These are phyloP conservation scores for Leccinum subgranulosum DNA, from an alignment of 768 basidiomycete genomes.

Conservation along the genomic window DNA sequence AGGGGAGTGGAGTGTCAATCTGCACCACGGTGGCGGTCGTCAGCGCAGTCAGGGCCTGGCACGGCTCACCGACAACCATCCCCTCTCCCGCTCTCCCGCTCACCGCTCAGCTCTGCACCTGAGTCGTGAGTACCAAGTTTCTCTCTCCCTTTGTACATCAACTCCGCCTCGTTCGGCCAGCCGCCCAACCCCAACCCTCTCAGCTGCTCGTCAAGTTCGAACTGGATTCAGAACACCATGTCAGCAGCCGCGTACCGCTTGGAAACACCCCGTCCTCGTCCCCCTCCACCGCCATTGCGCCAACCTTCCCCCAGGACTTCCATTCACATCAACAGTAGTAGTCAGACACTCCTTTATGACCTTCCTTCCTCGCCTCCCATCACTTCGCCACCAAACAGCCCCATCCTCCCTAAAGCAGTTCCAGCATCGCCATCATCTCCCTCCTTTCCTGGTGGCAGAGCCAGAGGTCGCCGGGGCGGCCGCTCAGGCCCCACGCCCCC, in stretches of 20 bases:
- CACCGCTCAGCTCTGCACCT: conserved; percentile 3
- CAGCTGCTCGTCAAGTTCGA: conserved; percentile 22
- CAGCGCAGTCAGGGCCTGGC: conserved; percentile 29
- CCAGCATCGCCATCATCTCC: conserved; percentile 59
- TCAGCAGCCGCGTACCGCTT: conserved; percentile 62
- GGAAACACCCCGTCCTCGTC: conserved; percentile 58
- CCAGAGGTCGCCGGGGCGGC: conserved; percentile 47
- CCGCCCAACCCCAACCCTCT: conserved; percentile 1
- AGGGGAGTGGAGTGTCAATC: conserved; percentile 16
- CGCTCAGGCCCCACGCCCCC: conserved; percentile 50
- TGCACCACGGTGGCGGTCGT: conserved; percentile 25
- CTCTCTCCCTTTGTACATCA: conserved; percentile 16
- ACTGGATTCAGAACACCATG: conserved; percentile 44
- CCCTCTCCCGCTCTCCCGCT: background rate
- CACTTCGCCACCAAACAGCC: conserved; percentile 54
- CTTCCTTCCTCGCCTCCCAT: conserved; percentile 58
- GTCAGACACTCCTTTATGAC: conserved; percentile 72
- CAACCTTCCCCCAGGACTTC: conserved; percentile 47
- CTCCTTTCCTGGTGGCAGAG: conserved; percentile 45
- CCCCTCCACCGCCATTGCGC: conserved; percentile 56
- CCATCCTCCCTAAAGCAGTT: conserved; percentile 37
- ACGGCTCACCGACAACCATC: conserved; percentile 26
- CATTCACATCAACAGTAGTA: conserved; percentile 38
- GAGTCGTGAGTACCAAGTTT: conserved; percentile 6
- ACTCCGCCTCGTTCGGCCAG: conserved; percentile 11